Base-by-base conservation (phyloP, 177 flowering plant species). In the Vitis hybrid region DNA sequence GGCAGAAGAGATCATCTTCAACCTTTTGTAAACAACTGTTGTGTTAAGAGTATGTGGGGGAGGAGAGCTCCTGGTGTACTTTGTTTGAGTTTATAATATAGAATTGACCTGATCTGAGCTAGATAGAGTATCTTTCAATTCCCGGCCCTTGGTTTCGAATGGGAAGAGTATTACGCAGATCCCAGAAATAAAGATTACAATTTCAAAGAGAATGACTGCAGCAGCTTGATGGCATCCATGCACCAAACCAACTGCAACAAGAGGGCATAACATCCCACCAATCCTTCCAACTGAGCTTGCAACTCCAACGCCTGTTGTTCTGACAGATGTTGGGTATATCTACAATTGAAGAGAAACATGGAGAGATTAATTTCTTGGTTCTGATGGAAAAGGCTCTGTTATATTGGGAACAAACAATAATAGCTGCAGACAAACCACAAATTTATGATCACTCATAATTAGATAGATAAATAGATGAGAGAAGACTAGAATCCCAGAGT, bases 201-300 rank as follows among this genome's bases (percentile, higher is more conserved):
- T 18, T 71, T 78, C 88, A 68, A 89, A 91, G 3, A 89, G 60
- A 60, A 82, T 0, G 13, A 89, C 77, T 9, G 96, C 50, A 21
- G 83, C 76, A 52, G 85, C 83, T 77, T 78, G 90, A 81, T 87
- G 93, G 57, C 96, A 89, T 52, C 87, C 84, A 63, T 86, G 85
- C 19, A 86, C 78, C 66, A 89, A 69, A 51, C 86, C 84, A n/a
- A 91, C 88, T 32, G 93, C 91, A 56, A 89, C 90, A 50, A 87
- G 87, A 48, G 93, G 96, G 57, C 96, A 87, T 17, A 84, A 7
- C 74, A 87, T 83, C 21, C 96, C 96, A 13, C 93, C 90, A 27
- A 91, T 84, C 76, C 91, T 85, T 74, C 88, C 93, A 52, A 89
- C 74, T 18, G 93, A 75, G 76, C 88, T 87, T 6, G 82, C 90